Evolutionary conservation across 2,329 filamentous ascomycete genomes (phyloP), one percentile per base, ranked within the genome.

Genomic region (Drechmeria coniospora): DNA sequence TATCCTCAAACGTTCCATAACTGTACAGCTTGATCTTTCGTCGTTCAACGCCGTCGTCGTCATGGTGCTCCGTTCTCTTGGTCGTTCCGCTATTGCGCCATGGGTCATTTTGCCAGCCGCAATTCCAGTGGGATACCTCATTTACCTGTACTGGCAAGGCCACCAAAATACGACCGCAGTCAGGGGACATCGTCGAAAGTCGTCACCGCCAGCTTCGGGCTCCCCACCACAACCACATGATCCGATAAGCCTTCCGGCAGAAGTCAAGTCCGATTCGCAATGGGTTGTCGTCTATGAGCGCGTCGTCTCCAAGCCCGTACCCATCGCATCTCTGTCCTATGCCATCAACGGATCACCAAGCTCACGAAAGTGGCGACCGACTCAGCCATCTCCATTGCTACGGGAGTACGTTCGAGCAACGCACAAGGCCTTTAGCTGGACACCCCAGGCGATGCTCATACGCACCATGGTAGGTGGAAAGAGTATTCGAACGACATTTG

Each of bases 381-480:
- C 18, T 10, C 18, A 30, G 13, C 35, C 33, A 8, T 41, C 45
- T 1, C 21, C 28, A 1, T 27, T 50, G 13, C 29, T 51, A 3
- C 42, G 32, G 9, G 29, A 25, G 1, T 53, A 50, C 31, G 26
- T 43, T 5, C 43, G 41, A 8, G 42, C 37, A 8, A 40, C 45
- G 3, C 48, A 51, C 32, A 29, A 33, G 11, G 46, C 50, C 2
- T 54, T 53, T 25, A 37, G 38, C 27, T 43, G 41, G 38, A 49
- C 47, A 3, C 50, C 51, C 2, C 46, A 50, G 32, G 48, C 47
- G 5, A 33, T 46, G 4, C 13, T 45, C 2, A 44, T 54, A 20
- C 37, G 44, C 18, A 23, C 34, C 9, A 27, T 45, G 11, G 28
- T 48, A 11, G 27, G 34, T 3, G 39, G 46, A 12, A 26, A 29